Evolutionary conservation across 2,329 filamentous ascomycete genomes (phyloP).

Genomic region (Neoarthrinium moseri): DNA sequence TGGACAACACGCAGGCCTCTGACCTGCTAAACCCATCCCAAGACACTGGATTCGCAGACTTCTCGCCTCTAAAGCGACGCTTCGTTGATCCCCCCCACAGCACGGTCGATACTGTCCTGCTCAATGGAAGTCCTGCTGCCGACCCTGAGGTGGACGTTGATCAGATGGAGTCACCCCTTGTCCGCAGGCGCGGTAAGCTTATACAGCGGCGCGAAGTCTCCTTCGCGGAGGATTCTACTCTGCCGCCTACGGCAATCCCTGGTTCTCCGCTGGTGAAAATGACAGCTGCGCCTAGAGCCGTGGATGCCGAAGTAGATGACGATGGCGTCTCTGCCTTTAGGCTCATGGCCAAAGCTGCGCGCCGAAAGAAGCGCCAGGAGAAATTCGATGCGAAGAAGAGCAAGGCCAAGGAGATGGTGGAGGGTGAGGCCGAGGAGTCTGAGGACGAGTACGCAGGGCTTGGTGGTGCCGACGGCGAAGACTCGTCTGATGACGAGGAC

Average conservation of each 20-base stretch:
- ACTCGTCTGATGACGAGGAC: slow-evolving; percentile 72
- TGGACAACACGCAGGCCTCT: slow-evolving; percentile 60
- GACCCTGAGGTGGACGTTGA: slow-evolving; percentile 25
- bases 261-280: slow-evolving; percentile 32
- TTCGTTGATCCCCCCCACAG: slow-evolving; percentile 66
- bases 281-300: slow-evolving; percentile 44
- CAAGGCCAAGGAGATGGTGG: slow-evolving; percentile 80
- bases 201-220: slow-evolving; percentile 20
- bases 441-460: slow-evolving; percentile 97
- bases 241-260: slow-evolving; percentile 45
- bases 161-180: slow-evolving; percentile 61
- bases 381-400: slow-evolving; percentile 83
- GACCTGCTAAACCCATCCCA: slow-evolving; percentile 76
- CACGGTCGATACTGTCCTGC: slow-evolving; percentile 68
- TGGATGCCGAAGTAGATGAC: slow-evolving; percentile 19
- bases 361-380: slow-evolving; percentile 51
- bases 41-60: slow-evolving; percentile 73
- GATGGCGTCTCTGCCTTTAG: slow-evolving; percentile 56
- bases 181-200: slow-evolving; percentile 58
- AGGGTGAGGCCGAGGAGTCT: slow-evolving; percentile 94
- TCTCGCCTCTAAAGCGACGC: slow-evolving; percentile 67
- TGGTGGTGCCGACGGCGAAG: slow-evolving; percentile 86
- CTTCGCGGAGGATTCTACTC: slow-evolving; percentile 15
- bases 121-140: slow-evolving; percentile 31
- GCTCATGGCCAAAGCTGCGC: slow-evolving; percentile 66